Evolutionary conservation across 805 yeast genomes (phyloP), one percentile per base, ranked within the genome.

Genomic region (Vanderwaltozyma verrucispora): DNA sequence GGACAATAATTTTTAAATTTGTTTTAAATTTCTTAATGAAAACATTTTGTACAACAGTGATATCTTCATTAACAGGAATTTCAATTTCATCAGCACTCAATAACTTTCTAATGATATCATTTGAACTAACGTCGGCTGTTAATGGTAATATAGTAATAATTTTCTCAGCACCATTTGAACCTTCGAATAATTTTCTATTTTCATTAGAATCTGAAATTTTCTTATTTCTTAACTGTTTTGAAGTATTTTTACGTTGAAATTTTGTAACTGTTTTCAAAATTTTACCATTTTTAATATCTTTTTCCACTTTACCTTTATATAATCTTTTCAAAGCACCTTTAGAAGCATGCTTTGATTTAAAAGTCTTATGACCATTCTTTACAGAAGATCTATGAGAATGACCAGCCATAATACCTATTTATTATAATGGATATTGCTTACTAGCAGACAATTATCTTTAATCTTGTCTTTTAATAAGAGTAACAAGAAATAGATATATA

Each of bases 281-380:
- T 34, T 62, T 63, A 29, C 54, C 46, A 31, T 37, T 44, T 43
- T 65, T 67, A 36, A 67, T 56, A 24, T 73, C 63, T 50, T 80
- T 82, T 54, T 88, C 97, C 26, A 89, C 84, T 59, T 86, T 88
- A 43, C 97, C 97, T 54, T 82, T 88, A 50, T 67, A 67, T 41
- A 75, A 68, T 46, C 85, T 83, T 56, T 87, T 94, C 51, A 89
- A 60, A 26, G 87, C 75, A 42, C 95, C 82, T 56, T 92, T 92
- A 12, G 94, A 75, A 16, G 95, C 74, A 67, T 92, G 98, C 56
- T 79, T 82, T 2, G 95, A 75, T 58, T 92, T 94, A 71, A 86
- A 94, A 9, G 88, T 72, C 64, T 92, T 92, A 53, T 89, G 95
- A 33, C 77, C 77, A 54, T 78, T 79, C 61, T 86, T 89, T 32